Conservation (phyloP, 2,329 filamentous ascomycete species). For the Penicillium sp. region DNA sequence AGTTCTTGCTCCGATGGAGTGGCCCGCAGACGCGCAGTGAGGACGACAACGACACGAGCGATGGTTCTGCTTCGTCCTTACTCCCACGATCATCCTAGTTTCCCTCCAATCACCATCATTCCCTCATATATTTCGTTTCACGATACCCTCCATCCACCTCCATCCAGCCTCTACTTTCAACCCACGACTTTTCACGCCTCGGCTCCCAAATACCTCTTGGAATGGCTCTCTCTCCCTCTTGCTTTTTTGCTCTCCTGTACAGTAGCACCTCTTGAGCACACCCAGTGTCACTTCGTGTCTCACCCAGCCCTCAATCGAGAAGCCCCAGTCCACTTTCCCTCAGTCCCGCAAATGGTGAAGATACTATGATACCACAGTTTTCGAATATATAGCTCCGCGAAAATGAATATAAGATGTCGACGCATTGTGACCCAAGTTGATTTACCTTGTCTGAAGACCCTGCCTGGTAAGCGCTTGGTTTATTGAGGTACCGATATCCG, state of each 20-base stretch:
- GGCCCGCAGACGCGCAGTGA: conserved; percentile 21
- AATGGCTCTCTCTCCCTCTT: neutral
- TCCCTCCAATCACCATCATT: conserved; percentile 5
- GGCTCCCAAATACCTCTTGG: neutral
- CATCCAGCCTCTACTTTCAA: neutral
- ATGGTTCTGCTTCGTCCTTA: conserved; percentile 17
- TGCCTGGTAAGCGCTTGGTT: neutral
- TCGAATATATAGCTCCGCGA: conserved; percentile 4
- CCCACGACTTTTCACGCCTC: neutral
- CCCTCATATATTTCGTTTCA: neutral
- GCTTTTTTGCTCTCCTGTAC: conserved; percentile 11
- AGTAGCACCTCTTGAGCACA: conserved; percentile 9
- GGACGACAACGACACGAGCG: conserved; percentile 1
- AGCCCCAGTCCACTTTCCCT: neutral
- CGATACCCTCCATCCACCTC: neutral
- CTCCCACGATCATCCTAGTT: conserved; percentile 3
- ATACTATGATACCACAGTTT: conserved; percentile 15
- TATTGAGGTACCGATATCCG: neutral
- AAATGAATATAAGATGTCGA: neutral
- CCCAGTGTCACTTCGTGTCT: neutral
- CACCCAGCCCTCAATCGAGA: neutral
- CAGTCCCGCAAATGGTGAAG: neutral
- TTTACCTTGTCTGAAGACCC: too few species aligned
- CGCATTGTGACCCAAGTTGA: neutral
- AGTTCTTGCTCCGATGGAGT: conserved; percentile 28